These are phyloP conservation scores for Suillus weaverae DNA, from an alignment of 768 basidiomycete genomes.

Conservation along the genomic window DNA sequence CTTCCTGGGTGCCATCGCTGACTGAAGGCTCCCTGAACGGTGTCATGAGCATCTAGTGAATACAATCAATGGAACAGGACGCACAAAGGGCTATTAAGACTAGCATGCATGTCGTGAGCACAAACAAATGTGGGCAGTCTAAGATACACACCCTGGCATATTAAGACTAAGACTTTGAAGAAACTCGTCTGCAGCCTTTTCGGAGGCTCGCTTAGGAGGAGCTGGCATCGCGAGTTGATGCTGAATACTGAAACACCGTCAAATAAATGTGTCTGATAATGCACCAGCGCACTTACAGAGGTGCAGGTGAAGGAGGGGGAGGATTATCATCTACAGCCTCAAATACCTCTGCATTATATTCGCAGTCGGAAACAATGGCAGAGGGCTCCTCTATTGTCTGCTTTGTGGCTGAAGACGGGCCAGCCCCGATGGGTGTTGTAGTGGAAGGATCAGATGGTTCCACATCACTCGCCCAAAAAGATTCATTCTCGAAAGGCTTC, in stretches of 20 bases:
- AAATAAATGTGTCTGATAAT: background rate
- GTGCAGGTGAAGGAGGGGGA: background rate
- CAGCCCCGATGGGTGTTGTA: too few relatives aligned
- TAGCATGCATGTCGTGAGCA: conserved; percentile 8
- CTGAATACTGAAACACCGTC: background rate
- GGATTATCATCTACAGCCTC: background rate
- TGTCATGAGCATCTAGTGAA: background rate
- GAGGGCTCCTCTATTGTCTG: background rate
- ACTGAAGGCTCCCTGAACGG: conserved; percentile 18
- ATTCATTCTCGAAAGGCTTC: background rate
- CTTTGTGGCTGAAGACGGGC: background rate
- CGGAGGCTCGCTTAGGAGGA: conserved; percentile 20
- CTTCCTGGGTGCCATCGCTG: conserved; percentile 4
- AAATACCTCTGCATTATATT: background rate
- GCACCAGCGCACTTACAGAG: background rate
- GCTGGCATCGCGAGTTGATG: conserved; percentile 11
- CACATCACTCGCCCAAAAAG: background rate
- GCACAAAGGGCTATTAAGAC: conserved; percentile 28
- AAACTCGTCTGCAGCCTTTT: conserved; percentile 27
- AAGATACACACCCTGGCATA: conserved; percentile 25
- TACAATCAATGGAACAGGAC: conserved; percentile 4
- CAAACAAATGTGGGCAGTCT: background rate
- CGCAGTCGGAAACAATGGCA: background rate
- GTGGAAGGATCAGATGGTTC: background rate
- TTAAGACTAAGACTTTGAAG: conserved; percentile 25